These are phyloP conservation scores for Penium margaritaceum DNA, from an alignment of 139 green algal species.

Conservation along the genomic window DNA sequence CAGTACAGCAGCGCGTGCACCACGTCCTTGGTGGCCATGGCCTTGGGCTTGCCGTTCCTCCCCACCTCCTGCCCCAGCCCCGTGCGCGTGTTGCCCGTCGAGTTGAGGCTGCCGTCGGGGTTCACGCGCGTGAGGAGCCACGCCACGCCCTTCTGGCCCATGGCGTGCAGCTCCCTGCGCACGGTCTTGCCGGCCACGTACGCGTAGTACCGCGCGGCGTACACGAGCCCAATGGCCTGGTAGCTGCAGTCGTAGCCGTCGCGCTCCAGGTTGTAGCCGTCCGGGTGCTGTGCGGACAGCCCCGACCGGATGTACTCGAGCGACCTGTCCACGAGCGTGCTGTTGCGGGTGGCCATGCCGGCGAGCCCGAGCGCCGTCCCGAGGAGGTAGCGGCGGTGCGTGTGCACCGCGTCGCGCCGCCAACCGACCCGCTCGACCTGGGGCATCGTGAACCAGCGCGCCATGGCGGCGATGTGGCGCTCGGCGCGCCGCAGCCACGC, in stretches of 20 bases:
- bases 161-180: neutral
- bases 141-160: neutral
- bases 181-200: neutral
- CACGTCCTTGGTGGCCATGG: neutral
- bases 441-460: neutral
- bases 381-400: neutral
- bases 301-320: neutral
- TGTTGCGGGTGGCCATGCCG: neutral
- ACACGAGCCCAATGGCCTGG: neutral
- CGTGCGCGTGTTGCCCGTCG: constrained; percentile 12
- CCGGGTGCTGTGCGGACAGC: neutral
- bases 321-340: neutral
- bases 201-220: neutral
- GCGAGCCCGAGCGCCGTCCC: neutral
- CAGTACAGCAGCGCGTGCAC: constrained; percentile 7
- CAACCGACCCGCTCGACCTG: neutral
- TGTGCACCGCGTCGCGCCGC: neutral
- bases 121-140: neutral
- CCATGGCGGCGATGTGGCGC: neutral
- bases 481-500: neutral
- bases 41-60: constrained; percentile 8
- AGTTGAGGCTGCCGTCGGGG: neutral
- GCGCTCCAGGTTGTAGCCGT: neutral
- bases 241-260: neutral
- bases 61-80: neutral